A percentile compares a stretch with the other conserved stretches of the same genome.
Conservation (phyloP, 495 filamentous ascomycete species). For the Darksidea phi region DNA sequence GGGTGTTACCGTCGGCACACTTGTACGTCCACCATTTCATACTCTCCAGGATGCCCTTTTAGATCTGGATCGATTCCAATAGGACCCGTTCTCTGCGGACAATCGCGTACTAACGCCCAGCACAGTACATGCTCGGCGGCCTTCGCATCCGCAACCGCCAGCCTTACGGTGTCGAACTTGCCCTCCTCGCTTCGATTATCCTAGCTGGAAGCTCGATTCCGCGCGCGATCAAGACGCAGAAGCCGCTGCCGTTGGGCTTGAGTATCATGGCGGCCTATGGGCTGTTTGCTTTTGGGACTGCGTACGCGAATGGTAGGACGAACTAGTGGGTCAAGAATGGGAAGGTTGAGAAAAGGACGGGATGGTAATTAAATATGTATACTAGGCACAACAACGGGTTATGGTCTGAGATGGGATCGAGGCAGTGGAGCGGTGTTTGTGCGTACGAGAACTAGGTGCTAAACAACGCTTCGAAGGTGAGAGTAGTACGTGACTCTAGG, state of each 20-base stretch:
- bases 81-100: neutral
- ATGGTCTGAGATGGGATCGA: neutral
- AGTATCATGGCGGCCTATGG: conserved; percentile 63
- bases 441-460: no score
- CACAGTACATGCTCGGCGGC: conserved; percentile 66
- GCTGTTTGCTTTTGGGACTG: conserved; percentile 60
- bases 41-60: neutral
- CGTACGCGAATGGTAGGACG: conserved; percentile 38
- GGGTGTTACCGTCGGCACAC: conserved; percentile 71
- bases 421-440: no score
- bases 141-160: conserved; percentile 59
- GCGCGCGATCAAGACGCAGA: conserved; percentile 71
- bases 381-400: neutral
- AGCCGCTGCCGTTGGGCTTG: conserved; percentile 73
- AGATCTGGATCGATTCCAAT: no score
- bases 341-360: neutral
- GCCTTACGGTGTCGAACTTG: conserved; percentile 49
- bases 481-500: no score
- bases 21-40: conserved; percentile 41
- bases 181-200: conserved; percentile 69
- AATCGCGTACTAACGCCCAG: neutral
- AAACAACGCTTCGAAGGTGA: no score
- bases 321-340: neutral
- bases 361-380: neutral
- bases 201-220: conserved; percentile 81